Conservation (phyloP, 805 yeast species). For the Sporopachydermia quercuum region DNA sequence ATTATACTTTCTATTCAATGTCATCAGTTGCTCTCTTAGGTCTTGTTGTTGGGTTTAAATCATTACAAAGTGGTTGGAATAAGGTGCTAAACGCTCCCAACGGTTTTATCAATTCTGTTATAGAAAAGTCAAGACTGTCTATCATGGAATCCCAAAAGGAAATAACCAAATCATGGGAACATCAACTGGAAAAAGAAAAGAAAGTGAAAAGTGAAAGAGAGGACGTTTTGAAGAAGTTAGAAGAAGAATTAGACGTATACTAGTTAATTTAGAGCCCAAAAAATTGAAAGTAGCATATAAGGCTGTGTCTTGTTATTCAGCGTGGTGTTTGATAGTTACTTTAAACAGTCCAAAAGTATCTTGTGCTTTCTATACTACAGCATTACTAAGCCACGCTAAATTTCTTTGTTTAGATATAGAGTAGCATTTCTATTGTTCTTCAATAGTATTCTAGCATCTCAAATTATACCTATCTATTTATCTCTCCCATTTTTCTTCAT, state of each 20-base stretch:
- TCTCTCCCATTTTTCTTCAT: background rate
- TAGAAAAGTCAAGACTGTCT: background rate
- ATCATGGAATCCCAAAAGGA: background rate
- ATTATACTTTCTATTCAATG: slow-evolving; percentile 18
- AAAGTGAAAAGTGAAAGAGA: background rate
- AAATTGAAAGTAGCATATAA: too few relatives aligned
- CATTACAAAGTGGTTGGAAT: slow-evolving; percentile 13
- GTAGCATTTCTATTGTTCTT: too few relatives aligned
- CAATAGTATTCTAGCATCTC: too few relatives aligned
- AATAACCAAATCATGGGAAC: background rate
- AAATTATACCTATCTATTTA: too few relatives aligned
- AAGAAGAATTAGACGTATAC: too few relatives aligned
- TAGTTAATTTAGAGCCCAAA: too few relatives aligned
- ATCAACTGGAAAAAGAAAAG: background rate
- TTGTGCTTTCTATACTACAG: too few relatives aligned
- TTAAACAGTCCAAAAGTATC: too few relatives aligned
- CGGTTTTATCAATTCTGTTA: background rate
- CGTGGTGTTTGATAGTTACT: too few relatives aligned
- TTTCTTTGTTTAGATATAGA: too few relatives aligned
- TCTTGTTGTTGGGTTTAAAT: slow-evolving; percentile 18
- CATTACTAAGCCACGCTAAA: too few relatives aligned
- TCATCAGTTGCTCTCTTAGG: slow-evolving; percentile 22
- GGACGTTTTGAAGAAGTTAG: background rate
- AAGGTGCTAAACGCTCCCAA: background rate
- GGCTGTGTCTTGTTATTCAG: too few relatives aligned